These are phyloP conservation scores for Esteya vermicola DNA, from an alignment of 2,329 filamentous ascomycete species.

Conservation along the genomic window DNA sequence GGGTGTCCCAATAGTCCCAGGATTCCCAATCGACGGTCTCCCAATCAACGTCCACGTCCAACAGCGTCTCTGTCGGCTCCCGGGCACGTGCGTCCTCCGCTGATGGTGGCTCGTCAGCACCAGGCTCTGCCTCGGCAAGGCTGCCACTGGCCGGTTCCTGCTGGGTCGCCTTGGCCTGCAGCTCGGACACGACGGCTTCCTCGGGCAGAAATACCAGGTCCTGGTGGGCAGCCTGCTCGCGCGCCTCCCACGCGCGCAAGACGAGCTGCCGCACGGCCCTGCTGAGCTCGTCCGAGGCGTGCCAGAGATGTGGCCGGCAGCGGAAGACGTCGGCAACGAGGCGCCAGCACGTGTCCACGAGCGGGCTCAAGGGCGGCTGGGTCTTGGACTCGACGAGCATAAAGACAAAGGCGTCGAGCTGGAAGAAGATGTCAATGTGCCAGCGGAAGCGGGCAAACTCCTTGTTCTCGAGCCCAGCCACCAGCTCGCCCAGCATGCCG, in stretches of 20 bases:
- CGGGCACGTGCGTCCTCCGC: too few relatives aligned
- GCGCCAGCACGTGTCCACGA: slow-evolving; percentile 10
- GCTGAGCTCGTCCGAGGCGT: slow-evolving; percentile 8
- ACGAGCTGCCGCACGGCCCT: slow-evolving; percentile 11
- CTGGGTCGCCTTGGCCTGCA: background rate
- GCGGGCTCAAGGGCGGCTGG: slow-evolving; percentile 7
- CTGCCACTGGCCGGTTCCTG: background rate
- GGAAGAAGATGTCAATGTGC: slow-evolving; percentile 13
- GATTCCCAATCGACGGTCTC: slow-evolving; percentile 8
- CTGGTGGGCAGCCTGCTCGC: slow-evolving; percentile 8
- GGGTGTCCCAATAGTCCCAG: slow-evolving; percentile 9
- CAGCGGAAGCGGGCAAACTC: slow-evolving; percentile 10
- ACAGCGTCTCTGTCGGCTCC: too few relatives aligned
- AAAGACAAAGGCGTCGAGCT: slow-evolving; percentile 12
- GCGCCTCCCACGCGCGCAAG: slow-evolving; percentile 11
- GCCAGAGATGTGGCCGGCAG: slow-evolving; percentile 5
- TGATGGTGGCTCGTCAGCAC: too few relatives aligned
- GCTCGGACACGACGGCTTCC: background rate
- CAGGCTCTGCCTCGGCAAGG: background rate
- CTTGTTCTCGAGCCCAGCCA: slow-evolving; percentile 5
- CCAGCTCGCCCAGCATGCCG: slow-evolving; percentile 11
- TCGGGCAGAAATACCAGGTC: slow-evolving; percentile 1
- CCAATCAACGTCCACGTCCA: slow-evolving; percentile 6
- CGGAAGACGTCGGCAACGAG: slow-evolving; percentile 10
- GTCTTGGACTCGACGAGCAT: slow-evolving; percentile 16